These are phyloP conservation scores for Dichotomopilus funicola DNA, from an alignment of 2,329 filamentous ascomycete species.

Conservation along the genomic window DNA sequence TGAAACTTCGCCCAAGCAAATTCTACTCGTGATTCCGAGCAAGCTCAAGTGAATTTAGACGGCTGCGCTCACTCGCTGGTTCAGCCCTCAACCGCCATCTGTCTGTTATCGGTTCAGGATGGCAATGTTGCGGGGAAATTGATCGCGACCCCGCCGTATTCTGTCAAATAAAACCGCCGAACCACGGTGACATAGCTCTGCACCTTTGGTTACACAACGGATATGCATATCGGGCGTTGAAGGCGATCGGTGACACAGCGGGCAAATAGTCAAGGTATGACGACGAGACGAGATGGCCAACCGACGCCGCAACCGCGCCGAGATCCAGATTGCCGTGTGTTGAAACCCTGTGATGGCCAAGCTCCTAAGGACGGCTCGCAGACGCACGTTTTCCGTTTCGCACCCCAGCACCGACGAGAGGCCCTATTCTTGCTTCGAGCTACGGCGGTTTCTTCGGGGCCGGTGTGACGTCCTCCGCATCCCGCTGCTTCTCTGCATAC, in stretches of 20 bases:
- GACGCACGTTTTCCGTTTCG: no score
- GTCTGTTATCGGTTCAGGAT: no score
- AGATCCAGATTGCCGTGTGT: slow-evolving; percentile 6
- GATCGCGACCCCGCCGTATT: slow-evolving; percentile 12
- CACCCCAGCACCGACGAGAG: no score
- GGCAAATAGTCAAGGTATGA: not conserved
- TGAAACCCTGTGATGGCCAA: slow-evolving; percentile 1
- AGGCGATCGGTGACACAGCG: not conserved
- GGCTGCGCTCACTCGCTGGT: no score
- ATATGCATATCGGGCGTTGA: slow-evolving; percentile 5
- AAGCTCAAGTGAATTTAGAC: no score
- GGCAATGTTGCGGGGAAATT: not conserved
- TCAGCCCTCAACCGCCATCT: no score
- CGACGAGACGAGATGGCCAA: not conserved
- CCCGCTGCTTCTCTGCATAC: not conserved
- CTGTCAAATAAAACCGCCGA: slow-evolving; percentile 15
- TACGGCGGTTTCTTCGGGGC: slow-evolving; percentile 4
- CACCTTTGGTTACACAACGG: slow-evolving; percentile 15
- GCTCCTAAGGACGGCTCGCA: not conserved
- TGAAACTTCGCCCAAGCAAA: no score
- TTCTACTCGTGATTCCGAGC: no score
- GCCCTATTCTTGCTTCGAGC: not conserved
- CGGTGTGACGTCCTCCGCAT: slow-evolving; percentile 11
- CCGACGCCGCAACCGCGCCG: slow-evolving; percentile 4
- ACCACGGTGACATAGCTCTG: not conserved